Evolutionary conservation across 2,329 filamentous ascomycete genomes (phyloP).

Genomic region (Aspergillus arachidicola): DNA sequence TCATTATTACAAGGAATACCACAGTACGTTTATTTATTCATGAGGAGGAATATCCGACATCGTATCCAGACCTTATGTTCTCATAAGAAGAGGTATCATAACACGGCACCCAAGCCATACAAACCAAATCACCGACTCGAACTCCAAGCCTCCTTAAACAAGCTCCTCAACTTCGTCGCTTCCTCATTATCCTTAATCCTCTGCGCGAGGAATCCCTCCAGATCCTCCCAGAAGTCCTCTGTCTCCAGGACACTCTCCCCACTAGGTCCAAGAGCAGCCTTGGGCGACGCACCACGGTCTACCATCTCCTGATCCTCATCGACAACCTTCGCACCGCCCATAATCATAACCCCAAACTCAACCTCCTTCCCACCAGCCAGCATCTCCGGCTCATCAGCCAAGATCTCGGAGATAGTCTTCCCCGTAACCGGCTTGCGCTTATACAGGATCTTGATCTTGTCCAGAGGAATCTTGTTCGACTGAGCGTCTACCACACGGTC

Average conservation of each 20-base stretch:
- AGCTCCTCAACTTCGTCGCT: slow-evolving; percentile 64
- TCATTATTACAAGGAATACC: background rate
- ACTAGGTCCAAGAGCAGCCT: slow-evolving; percentile 56
- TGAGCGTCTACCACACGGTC: slow-evolving; percentile 58
- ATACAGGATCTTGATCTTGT: slow-evolving; percentile 82
- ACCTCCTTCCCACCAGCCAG: slow-evolving; percentile 51
- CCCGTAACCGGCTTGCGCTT: slow-evolving; percentile 85
- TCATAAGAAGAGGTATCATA: slow-evolving; percentile 10
- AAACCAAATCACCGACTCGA: slow-evolving; percentile 17
- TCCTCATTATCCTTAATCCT: slow-evolving; percentile 70
- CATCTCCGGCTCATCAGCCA: slow-evolving; percentile 57
- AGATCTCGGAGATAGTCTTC: slow-evolving; percentile 74
- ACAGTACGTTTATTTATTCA: background rate
- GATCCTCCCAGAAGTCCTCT: slow-evolving; percentile 82
- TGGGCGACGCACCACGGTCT: slow-evolving; percentile 26
- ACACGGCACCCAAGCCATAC: background rate
- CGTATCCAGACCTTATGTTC: background rate
- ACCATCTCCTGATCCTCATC: slow-evolving; percentile 37
- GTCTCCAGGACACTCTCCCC: slow-evolving; percentile 65
- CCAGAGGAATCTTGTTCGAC: slow-evolving; percentile 45
- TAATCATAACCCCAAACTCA: slow-evolving; percentile 86
- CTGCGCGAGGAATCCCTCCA: slow-evolving; percentile 78
- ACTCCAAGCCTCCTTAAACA: slow-evolving; percentile 73
- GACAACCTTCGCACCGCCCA: slow-evolving; percentile 66
- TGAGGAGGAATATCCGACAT: background rate